These are phyloP conservation scores for Lodderomyces metapsilosis DNA, from an alignment of 1,139 yeast genomes.

Conservation along the genomic window DNA sequence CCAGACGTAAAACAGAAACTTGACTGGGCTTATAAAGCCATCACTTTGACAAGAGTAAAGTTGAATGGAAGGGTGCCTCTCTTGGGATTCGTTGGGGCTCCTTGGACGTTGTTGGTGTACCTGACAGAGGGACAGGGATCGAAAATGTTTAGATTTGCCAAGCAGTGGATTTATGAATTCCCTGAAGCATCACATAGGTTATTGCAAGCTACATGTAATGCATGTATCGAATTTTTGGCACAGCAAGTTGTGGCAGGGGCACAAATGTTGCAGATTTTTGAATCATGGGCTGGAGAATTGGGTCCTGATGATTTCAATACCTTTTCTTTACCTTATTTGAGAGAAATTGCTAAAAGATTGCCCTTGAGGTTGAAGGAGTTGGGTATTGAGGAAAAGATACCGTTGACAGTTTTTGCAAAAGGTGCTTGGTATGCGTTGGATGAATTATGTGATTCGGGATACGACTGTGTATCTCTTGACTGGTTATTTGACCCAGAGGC, in stretches of 20 bases:
- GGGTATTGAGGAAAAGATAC: conserved; percentile 70
- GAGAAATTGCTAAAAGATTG: conserved; percentile 68
- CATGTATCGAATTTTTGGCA: conserved; percentile 88
- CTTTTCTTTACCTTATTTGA: conserved; percentile 85
- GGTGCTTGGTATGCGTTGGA: conserved; percentile 98
- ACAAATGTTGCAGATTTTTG: conserved; percentile 94
- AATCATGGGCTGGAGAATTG: conserved; percentile 97
- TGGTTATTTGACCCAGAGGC: conserved; percentile 87
- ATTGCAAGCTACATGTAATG: conserved; percentile 78
- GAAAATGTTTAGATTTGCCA: conserved; percentile 83
- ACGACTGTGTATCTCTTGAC: conserved; percentile 84
- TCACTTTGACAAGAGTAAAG: conserved; percentile 80
- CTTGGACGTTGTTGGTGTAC: conserved; percentile 94
- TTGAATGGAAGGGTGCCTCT: conserved; percentile 89
- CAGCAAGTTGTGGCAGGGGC: conserved; percentile 97
- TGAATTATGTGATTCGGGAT: conserved; percentile 79
- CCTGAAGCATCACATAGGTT: conserved; percentile 71
- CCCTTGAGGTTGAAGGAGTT: conserved; percentile 70
- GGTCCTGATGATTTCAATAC: conserved; percentile 86
- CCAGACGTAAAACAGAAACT: conserved; percentile 75
- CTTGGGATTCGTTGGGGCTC: conserved; percentile 95
- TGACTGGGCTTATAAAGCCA: conserved; percentile 93
- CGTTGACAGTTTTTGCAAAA: conserved; percentile 88
- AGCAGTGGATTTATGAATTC: conserved; percentile 85
- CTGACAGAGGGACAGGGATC: conserved; percentile 99